phyloP scores from a whole-genome alignment of 2,329 filamentous ascomycete species.

The Calonectria ilicicola region DNA sequence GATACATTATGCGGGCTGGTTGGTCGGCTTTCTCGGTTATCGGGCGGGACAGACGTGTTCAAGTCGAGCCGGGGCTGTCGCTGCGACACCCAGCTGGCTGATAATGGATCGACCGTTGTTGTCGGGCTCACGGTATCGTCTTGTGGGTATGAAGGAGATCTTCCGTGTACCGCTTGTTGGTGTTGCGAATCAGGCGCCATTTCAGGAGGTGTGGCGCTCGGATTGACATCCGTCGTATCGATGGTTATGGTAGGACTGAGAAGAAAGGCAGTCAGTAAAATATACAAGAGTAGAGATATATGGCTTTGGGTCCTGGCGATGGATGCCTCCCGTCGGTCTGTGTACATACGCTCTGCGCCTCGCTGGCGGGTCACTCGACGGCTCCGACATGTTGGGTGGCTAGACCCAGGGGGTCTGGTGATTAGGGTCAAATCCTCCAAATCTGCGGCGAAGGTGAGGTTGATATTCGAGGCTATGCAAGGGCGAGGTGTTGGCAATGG shows the following conservation, averaged over 20 bases:
- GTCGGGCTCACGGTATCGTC: slow-evolving; percentile 57
- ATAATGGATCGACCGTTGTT: slow-evolving; percentile 49
- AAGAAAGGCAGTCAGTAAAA: slow-evolving; percentile 30
- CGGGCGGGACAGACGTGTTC: slow-evolving; percentile 70
- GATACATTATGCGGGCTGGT: slow-evolving; percentile 81
- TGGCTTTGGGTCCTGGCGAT: neutral
- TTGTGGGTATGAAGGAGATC: slow-evolving; percentile 50
- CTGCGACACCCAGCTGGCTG: slow-evolving; percentile 37
- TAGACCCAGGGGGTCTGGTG: slow-evolving; percentile 15
- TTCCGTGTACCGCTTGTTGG: slow-evolving; percentile 30
- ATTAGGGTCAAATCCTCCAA: slow-evolving; percentile 22
- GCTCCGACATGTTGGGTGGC: slow-evolving; percentile 36
- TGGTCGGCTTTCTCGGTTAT: slow-evolving; percentile 74
- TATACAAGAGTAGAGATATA: slow-evolving; percentile 22
- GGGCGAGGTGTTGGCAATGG: slow-evolving; percentile 26
- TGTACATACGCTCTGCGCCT: slow-evolving; percentile 42
- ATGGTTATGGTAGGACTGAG: slow-evolving; percentile 66
- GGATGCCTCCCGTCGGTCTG: slow-evolving; percentile 16
- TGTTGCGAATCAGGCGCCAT: slow-evolving; percentile 44
- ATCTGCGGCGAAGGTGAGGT: neutral
- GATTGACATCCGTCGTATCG: slow-evolving; percentile 59
- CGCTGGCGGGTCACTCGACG: slow-evolving; percentile 32
- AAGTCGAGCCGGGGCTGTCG: slow-evolving; percentile 54
- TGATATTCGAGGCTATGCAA: slow-evolving; percentile 39
- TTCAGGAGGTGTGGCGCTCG: slow-evolving; percentile 42